These are phyloP conservation scores for Erodium trifolium DNA, from an alignment of 441 rosid species.

Conservation along the genomic window DNA sequence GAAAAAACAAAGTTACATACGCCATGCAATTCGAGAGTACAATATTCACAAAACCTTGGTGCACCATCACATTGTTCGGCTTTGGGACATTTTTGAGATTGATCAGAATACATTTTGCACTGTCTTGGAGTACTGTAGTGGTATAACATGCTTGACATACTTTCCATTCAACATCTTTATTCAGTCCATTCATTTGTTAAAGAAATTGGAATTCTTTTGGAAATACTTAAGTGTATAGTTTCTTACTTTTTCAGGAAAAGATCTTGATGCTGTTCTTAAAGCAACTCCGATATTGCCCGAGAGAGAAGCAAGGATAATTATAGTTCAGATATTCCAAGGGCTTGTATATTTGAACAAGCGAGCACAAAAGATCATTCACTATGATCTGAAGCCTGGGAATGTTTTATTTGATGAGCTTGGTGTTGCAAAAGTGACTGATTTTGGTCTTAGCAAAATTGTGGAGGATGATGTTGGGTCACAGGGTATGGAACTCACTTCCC, in stretches of 20 bases:
- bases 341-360: conserved; percentile 86
- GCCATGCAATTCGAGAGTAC: conserved; percentile 93
- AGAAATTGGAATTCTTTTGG: not conserved
- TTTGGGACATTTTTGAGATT: conserved; percentile 97
- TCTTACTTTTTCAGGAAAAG: conserved; percentile 57
- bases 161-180: conserved; percentile 11
- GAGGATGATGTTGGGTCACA: conserved; percentile 88
- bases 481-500: conserved; percentile 99
- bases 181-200: not conserved
- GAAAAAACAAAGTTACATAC: conserved; percentile 94
- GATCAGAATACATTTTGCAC: conserved; percentile 98
- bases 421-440: conserved; percentile 95
- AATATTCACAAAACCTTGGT: conserved; percentile 95
- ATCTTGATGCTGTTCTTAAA: conserved; percentile 94
- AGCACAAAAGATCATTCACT: conserved; percentile 85
- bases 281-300: conserved; percentile 87
- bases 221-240: conserved; percentile 8
- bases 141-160: conserved; percentile 28
- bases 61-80: conserved; percentile 96
- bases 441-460: conserved; percentile 97
- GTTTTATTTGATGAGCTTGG: conserved; percentile 95
- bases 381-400: conserved; percentile 98
- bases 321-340: conserved; percentile 94
- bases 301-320: conserved; percentile 86
- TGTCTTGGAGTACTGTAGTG: conserved; percentile 90